phyloP scores from a whole-genome alignment of 2,329 filamentous ascomycete species.

The Clonostachys chloroleuca region DNA sequence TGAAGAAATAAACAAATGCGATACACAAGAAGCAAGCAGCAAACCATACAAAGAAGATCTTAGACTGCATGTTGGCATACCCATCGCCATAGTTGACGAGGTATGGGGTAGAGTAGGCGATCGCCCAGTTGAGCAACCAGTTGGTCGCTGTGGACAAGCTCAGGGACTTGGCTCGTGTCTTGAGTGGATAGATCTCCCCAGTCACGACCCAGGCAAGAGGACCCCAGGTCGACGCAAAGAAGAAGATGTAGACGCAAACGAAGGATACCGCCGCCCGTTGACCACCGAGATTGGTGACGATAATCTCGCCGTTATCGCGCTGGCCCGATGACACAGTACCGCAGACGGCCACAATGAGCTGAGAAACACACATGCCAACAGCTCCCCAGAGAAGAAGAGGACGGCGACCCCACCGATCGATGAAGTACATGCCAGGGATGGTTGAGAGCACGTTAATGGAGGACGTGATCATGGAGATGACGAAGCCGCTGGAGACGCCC shows the following conservation, averaged over 20 bases:
- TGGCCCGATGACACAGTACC: slow-evolving; percentile 53
- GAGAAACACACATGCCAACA: slow-evolving; percentile 53
- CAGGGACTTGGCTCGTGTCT: slow-evolving; percentile 54
- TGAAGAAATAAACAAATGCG: slow-evolving; percentile 68
- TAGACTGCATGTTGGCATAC: slow-evolving; percentile 62
- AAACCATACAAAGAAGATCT: slow-evolving; percentile 79
- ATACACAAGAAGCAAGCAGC: slow-evolving; percentile 66
- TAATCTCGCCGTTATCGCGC: slow-evolving; percentile 37
- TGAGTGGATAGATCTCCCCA: slow-evolving; percentile 54
- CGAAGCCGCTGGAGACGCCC: slow-evolving; percentile 25
- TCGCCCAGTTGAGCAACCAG: slow-evolving; percentile 73
- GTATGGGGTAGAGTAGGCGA: slow-evolving; percentile 76
- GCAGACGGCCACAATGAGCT: slow-evolving; percentile 55
- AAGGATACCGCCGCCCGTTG: slow-evolving; percentile 52
- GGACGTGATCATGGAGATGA: slow-evolving; percentile 30
- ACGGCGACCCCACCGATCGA: slow-evolving; percentile 37
- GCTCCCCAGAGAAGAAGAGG: slow-evolving; percentile 63
- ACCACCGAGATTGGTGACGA: slow-evolving; percentile 41
- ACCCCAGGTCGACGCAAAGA: slow-evolving; percentile 65
- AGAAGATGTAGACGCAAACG: slow-evolving; percentile 65
- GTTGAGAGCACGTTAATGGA: slow-evolving; percentile 30
- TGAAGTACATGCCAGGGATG: slow-evolving; percentile 27
- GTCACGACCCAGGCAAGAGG: slow-evolving; percentile 20
- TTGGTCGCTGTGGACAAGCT: slow-evolving; percentile 55
- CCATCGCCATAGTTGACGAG: slow-evolving; percentile 69